These are phyloP conservation scores for Stenogyne calaminthoides DNA, from an alignment of 305 asterid species.

Conservation along the genomic window DNA sequence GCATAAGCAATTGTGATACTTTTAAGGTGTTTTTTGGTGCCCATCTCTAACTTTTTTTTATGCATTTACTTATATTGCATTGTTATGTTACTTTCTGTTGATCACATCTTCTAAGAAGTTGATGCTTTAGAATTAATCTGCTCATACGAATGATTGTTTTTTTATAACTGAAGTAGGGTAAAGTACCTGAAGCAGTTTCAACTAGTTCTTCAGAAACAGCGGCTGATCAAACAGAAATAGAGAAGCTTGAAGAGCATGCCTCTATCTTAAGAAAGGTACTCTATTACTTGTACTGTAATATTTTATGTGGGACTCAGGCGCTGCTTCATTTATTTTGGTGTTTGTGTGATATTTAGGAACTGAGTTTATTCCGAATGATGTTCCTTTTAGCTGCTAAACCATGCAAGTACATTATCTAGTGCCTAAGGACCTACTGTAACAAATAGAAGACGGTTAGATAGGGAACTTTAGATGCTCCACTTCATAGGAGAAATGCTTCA, in stretches of 20 bases:
- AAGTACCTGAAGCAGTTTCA: conserved; percentile 53
- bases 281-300: background rate
- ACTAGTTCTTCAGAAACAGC: conserved; percentile 46
- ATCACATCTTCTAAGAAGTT: background rate
- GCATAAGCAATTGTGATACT: conserved; percentile 10
- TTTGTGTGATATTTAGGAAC: conserved; percentile 10
- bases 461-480: background rate
- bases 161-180: conserved; percentile 47
- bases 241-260: conserved; percentile 75
- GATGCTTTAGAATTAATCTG: background rate
- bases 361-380: background rate
- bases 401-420: background rate
- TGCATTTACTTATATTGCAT: background rate
- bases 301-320: background rate
- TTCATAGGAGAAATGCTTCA: background rate
- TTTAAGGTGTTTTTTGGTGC: background rate
- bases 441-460: background rate
- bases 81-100: background rate
- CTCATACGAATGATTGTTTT: background rate
- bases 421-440: background rate
- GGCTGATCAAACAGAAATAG: conserved; percentile 66
- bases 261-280: conserved; percentile 63
- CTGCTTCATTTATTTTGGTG: background rate
- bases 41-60: background rate
- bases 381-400: background rate